Percentiles rank a stretch among this genome's conserved stretches.
These are phyloP conservation scores for Talaromyces ruber DNA, from an alignment of 495 filamentous ascomycete genomes.

Conservation along the genomic window DNA sequence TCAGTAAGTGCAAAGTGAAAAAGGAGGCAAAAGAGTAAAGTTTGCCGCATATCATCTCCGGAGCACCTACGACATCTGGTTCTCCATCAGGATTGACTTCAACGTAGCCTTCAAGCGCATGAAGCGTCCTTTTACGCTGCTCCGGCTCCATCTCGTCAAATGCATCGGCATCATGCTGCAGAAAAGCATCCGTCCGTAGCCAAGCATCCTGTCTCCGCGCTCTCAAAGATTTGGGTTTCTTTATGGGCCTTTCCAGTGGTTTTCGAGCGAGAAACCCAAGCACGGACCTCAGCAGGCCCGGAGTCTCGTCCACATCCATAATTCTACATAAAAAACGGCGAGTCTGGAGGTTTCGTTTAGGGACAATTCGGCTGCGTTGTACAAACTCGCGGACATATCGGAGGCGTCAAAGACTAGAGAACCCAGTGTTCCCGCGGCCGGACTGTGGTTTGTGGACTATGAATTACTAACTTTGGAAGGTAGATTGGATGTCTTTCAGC, in stretches of 20 bases:
- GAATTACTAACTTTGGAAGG: too few relatives aligned
- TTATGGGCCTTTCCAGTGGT: constrained; percentile 18
- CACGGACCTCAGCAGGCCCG: constrained; percentile 16
- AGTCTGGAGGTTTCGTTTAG: background rate
- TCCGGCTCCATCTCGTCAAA: constrained; percentile 16
- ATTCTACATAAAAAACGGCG: constrained; percentile 7
- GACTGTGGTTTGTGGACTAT: too few relatives aligned
- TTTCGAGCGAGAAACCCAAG: constrained; percentile 24
- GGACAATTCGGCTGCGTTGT: too few relatives aligned
- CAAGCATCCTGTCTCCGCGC: constrained; percentile 19
- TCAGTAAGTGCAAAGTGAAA: constrained; percentile 11
- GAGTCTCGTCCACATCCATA: constrained; percentile 15
- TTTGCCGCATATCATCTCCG: constrained; percentile 9
- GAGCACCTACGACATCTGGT: constrained; percentile 13
- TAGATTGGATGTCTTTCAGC: too few relatives aligned
- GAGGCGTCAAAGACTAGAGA: too few relatives aligned
- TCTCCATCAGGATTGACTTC: constrained; percentile 17
- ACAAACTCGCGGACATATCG: too few relatives aligned
- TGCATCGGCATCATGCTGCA: constrained; percentile 14
- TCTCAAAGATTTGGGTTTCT: constrained; percentile 14
- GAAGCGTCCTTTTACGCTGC: constrained; percentile 14
- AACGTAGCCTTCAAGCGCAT: constrained; percentile 19
- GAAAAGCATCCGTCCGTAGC: constrained; percentile 23
- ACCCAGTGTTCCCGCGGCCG: too few relatives aligned
- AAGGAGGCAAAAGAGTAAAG: constrained; percentile 9